Percentiles rank a stretch among this genome's conserved stretches.
Conservation (phyloP, 208 protist species). For the Acanthamoeba healyi region DNA sequence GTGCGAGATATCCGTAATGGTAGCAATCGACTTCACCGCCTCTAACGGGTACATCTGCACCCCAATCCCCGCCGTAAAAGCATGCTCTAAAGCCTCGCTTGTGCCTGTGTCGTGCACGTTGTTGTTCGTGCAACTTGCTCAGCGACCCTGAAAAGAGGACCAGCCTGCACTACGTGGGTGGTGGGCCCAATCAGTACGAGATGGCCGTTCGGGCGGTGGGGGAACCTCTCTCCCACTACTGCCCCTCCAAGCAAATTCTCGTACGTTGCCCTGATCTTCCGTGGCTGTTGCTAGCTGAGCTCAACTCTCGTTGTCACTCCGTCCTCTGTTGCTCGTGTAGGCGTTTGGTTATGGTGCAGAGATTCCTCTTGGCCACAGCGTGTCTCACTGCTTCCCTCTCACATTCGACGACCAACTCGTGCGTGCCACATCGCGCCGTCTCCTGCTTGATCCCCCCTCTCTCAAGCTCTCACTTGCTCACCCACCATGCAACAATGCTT, state of each 20-base stretch:
- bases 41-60: conserved; percentile 72
- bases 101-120: too few relatives aligned
- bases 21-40: conserved; percentile 87
- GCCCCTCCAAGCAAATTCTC: neutral
- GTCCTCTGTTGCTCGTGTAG: neutral
- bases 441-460: too few relatives aligned
- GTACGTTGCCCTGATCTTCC: neutral
- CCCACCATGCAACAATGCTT: too few relatives aligned
- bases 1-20: conserved; percentile 84
- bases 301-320: too few relatives aligned
- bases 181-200: conserved; percentile 74
- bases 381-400: conserved; percentile 86
- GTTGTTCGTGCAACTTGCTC: neutral
- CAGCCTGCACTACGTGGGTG: conserved; percentile 21
- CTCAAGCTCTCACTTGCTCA: neutral
- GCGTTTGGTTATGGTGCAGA: conserved; percentile 82
- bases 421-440: too few relatives aligned
- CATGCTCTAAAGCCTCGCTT: neutral
- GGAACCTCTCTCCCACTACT: conserved; percentile 54
- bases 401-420: conserved; percentile 61
- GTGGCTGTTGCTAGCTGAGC: neutral
- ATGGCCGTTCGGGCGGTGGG: conserved; percentile 75
- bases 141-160: neutral
- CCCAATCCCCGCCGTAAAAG: neutral
- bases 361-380: conserved; percentile 13